These are phyloP conservation scores for Cylindrotheca closterium DNA, from an alignment of 108 stramenopile species.

Conservation along the genomic window DNA sequence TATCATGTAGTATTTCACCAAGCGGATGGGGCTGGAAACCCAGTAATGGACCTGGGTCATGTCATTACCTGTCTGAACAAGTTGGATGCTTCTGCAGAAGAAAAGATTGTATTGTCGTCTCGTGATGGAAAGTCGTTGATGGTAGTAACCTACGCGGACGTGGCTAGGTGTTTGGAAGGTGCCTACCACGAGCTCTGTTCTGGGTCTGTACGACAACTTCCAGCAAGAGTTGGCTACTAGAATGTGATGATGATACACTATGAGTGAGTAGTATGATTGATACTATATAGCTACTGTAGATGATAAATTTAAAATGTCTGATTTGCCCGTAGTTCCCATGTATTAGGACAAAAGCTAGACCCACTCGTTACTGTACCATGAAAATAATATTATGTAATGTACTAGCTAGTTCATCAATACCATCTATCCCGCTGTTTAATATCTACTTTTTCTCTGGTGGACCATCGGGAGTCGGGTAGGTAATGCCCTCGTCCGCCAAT, in stretches of 20 bases:
- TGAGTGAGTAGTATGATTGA: too few relatives aligned
- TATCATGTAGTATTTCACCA: conserved; percentile 74
- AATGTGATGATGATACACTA: too few relatives aligned
- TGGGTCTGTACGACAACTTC: conserved; percentile 30
- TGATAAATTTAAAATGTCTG: too few relatives aligned
- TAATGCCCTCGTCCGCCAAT: conserved; percentile 84
- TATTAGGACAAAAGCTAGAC: too few relatives aligned
- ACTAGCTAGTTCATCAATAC: too few relatives aligned
- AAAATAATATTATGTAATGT: too few relatives aligned
- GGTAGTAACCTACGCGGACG: conserved; percentile 89
- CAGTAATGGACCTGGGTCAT: conserved; percentile 94
- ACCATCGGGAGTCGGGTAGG: conserved; percentile 75
- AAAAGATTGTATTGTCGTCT: conserved; percentile 85
- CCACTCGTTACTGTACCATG: too few relatives aligned
- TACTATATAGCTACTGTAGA: too few relatives aligned
- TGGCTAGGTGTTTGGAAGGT: conserved; percentile 78
- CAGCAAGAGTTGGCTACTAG: conserved; percentile 1
- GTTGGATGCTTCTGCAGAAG: conserved; percentile 88
- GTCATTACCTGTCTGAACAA: conserved; percentile 85
- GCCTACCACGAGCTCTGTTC: conserved; percentile 70
- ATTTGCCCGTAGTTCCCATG: too few relatives aligned
- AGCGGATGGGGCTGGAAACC: conserved; percentile 85
- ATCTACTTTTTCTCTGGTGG: conserved; percentile 64
- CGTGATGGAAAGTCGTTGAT: conserved; percentile 87
- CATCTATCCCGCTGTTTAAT: too few relatives aligned